phyloP scores from a whole-genome alignment of 1,284 basidiomycete species.

The Somion occarium region DNA sequence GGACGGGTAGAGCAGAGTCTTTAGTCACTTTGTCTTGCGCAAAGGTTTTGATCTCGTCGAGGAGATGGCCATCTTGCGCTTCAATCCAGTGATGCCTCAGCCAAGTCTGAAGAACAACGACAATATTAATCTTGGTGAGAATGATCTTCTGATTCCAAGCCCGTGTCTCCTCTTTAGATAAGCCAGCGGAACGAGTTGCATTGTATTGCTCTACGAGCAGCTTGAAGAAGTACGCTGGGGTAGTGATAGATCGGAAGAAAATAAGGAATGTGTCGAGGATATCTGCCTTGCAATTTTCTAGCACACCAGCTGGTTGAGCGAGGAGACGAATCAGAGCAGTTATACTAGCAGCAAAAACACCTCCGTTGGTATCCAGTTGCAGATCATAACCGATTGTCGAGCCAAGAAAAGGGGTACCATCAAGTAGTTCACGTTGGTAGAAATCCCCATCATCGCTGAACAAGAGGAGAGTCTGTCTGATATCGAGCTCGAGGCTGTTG shows the following conservation, averaged over 20 bases:
- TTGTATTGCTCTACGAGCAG: not conserved
- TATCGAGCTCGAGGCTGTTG: not conserved
- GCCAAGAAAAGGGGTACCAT: not conserved
- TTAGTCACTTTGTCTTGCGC: not conserved
- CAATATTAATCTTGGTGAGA: not conserved
- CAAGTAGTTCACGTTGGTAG: not conserved
- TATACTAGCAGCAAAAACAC: not conserved
- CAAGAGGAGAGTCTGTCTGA: not conserved
- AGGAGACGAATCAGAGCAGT: not conserved
- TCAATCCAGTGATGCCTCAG: not conserved
- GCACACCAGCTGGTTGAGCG: not conserved
- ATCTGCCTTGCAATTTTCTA: not conserved
- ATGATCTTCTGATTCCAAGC: not conserved
- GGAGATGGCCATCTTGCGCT: not conserved
- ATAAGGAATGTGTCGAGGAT: not conserved
- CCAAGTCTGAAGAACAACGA: not conserved
- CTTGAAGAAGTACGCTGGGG: not conserved
- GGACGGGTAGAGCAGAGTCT: not conserved
- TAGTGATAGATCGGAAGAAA: conserved; percentile 2
- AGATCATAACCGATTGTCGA: not conserved
- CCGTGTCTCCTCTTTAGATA: not conserved
- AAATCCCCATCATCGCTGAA: not conserved
- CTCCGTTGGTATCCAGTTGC: not conserved
- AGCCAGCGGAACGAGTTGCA: not conserved
- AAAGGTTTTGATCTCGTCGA: not conserved